phyloP scores from a whole-genome alignment of 768 basidiomycete species.

The Auriculariales sp. region DNA sequence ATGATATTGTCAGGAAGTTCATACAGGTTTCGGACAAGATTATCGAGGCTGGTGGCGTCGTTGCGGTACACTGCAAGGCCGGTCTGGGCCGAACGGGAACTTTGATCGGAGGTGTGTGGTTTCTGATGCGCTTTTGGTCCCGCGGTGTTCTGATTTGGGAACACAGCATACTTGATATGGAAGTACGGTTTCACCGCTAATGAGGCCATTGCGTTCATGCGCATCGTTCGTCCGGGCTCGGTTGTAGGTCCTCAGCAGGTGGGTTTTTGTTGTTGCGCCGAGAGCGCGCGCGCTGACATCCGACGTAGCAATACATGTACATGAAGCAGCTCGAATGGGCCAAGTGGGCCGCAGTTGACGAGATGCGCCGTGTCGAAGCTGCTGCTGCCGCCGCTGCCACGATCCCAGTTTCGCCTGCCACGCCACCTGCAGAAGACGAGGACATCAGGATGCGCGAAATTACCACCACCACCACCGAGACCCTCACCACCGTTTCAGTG shows the following conservation, averaged over 20 bases:
- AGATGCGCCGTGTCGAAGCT: constrained; percentile 40
- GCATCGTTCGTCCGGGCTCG: constrained; percentile 87
- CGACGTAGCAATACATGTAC: constrained; percentile 68
- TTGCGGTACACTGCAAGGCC: constrained; percentile 92
- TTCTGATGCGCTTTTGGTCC: not conserved
- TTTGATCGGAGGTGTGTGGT: constrained; percentile 52
- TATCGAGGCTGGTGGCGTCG: constrained; percentile 63
- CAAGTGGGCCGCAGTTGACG: constrained; percentile 84
- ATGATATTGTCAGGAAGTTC: constrained; percentile 87
- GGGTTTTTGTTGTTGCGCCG: not conserved
- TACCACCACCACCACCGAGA: not conserved
- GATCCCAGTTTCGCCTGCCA: constrained; percentile 54
- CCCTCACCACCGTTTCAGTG: not conserved
- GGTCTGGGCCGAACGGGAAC: constrained; percentile 94
- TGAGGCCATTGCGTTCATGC: constrained; percentile 97
- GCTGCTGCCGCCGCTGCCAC: constrained; percentile 22
- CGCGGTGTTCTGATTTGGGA: not conserved
- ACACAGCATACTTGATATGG: constrained; percentile 84
- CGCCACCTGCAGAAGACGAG: constrained; percentile 66
- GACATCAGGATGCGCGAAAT: constrained; percentile 24
- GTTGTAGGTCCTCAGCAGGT: constrained; percentile 80
- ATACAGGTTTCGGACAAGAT: constrained; percentile 72
- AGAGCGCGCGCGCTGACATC: not conserved
- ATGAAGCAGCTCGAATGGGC: constrained; percentile 89
- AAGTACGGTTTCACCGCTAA: constrained; percentile 94